A percentile compares a stretch with the other conserved stretches of the same genome.
These are phyloP conservation scores for Kockovaella imperatae DNA, from an alignment of 768 basidiomycete genomes.

Conservation along the genomic window DNA sequence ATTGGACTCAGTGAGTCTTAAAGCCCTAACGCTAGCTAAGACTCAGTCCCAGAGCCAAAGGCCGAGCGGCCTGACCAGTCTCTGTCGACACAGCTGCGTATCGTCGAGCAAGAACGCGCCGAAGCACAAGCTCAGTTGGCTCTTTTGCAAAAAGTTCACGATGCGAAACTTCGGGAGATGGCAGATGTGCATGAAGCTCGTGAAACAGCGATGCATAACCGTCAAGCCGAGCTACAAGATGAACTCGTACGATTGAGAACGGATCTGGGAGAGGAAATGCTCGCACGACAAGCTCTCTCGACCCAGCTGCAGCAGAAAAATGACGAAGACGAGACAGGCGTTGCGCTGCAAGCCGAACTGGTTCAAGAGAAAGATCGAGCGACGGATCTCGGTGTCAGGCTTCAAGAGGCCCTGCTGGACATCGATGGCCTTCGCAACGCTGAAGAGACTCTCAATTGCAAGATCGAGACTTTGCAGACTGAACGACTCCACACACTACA, in stretches of 20 bases:
- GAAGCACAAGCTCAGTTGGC: constrained; percentile 56
- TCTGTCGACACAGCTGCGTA: background rate
- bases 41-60: no score
- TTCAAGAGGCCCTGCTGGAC: constrained; percentile 36
- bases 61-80: no score
- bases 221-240: constrained; percentile 30
- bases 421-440: constrained; percentile 50
- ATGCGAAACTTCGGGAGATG: constrained; percentile 8
- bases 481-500: constrained; percentile 67
- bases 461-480: constrained; percentile 59
- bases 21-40: no score
- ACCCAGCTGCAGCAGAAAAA: constrained; percentile 27
- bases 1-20: no score
- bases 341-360: constrained; percentile 29
- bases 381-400: constrained; percentile 34
- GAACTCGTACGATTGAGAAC: constrained; percentile 27
- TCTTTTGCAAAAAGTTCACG: constrained; percentile 50
- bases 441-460: constrained; percentile 47
- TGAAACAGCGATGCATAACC: constrained; percentile 14
- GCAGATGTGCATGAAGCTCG: constrained; percentile 19
- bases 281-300: constrained; percentile 31
- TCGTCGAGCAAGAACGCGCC: constrained; percentile 53
- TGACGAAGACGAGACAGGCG: constrained; percentile 23
- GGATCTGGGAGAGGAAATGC: constrained; percentile 33
- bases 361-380: constrained; percentile 49